phyloP scores from a whole-genome alignment of 139 green algal genomes.

The Dunaliella sp. region DNA sequence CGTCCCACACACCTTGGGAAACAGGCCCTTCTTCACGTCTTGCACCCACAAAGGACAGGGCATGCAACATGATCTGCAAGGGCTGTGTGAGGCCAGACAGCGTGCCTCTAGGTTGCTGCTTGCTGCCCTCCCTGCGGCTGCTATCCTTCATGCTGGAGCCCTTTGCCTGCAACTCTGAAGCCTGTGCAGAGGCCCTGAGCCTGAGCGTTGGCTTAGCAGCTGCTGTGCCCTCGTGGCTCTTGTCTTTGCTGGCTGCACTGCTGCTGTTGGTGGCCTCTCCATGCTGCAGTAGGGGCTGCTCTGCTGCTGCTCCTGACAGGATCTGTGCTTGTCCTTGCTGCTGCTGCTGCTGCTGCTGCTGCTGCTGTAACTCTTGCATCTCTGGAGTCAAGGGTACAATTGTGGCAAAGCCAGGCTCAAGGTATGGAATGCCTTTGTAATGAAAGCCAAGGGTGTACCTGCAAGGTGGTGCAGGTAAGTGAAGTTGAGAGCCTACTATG shows the following conservation, averaged over 20 bases:
- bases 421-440: slow-evolving; percentile 28
- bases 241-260: neutral
- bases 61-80: neutral
- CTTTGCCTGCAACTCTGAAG: neutral
- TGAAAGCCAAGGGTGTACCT: slow-evolving; percentile 13
- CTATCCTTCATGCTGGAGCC: neutral
- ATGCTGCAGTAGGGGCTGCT: slow-evolving; percentile 10
- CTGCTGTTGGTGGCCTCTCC: neutral
- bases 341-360: slow-evolving; percentile 8
- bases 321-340: neutral
- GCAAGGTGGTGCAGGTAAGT: too few relatives aligned
- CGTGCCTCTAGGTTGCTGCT: neutral
- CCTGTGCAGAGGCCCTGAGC: neutral
- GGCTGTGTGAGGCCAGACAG: neutral
- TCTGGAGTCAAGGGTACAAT: slow-evolving; percentile 10
- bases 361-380: slow-evolving; percentile 8
- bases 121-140: neutral
- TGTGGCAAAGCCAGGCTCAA: slow-evolving; percentile 47
- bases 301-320: slow-evolving; percentile 19
- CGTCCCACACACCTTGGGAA: neutral
- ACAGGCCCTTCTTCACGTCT: neutral
- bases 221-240: neutral
- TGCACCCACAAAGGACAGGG: neutral
- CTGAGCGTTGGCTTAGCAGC: neutral
- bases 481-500: neutral